phyloP scores from a whole-genome alignment of 2,329 filamentous ascomycete genomes.

The Myrmaecium sp. region DNA sequence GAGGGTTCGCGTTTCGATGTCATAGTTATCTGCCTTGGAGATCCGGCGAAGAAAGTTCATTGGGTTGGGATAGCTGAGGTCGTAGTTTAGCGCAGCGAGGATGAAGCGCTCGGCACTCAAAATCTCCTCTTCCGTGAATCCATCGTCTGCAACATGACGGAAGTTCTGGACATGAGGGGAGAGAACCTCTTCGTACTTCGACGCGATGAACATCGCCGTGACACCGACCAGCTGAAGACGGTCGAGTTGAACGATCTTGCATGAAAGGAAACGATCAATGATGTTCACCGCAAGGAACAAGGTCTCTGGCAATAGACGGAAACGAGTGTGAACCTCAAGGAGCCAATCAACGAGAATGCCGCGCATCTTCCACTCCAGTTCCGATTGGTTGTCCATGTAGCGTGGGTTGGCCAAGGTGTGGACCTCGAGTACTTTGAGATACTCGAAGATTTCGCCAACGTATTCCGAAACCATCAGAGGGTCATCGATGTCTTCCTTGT shows the following conservation, averaged over 20 bases:
- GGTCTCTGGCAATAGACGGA: slow-evolving; percentile 88
- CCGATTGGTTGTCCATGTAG: slow-evolving; percentile 90
- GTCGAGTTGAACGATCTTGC: slow-evolving; percentile 89
- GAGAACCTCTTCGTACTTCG: slow-evolving; percentile 96
- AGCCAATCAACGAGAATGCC: slow-evolving; percentile 96
- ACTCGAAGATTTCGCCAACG: slow-evolving; percentile 92
- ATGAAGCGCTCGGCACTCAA: slow-evolving; percentile 94
- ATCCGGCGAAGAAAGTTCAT: slow-evolving; percentile 99
- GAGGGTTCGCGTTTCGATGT: slow-evolving; percentile 91
- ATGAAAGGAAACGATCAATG: slow-evolving; percentile 91
- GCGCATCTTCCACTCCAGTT: slow-evolving; percentile 96
- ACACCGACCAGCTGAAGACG: slow-evolving; percentile 92
- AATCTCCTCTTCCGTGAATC: slow-evolving; percentile 89
- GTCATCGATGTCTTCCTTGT: slow-evolving; percentile 77
- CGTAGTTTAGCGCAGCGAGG: slow-evolving; percentile 79
- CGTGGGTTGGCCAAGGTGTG: slow-evolving; percentile 70
- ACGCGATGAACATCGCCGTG: slow-evolving; percentile 98
- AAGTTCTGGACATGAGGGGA: slow-evolving; percentile 96
- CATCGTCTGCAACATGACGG: slow-evolving; percentile 89
- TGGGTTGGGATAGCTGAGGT: slow-evolving; percentile 95
- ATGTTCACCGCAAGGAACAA: slow-evolving; percentile 96
- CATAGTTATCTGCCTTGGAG: slow-evolving; percentile 98
- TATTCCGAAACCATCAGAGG: slow-evolving; percentile 98
- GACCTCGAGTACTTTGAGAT: slow-evolving; percentile 73
- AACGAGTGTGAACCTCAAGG: slow-evolving; percentile 93